Base-by-base conservation (phyloP, 2,329 filamentous ascomycete species). In the Hymenoscyphus occultus region DNA sequence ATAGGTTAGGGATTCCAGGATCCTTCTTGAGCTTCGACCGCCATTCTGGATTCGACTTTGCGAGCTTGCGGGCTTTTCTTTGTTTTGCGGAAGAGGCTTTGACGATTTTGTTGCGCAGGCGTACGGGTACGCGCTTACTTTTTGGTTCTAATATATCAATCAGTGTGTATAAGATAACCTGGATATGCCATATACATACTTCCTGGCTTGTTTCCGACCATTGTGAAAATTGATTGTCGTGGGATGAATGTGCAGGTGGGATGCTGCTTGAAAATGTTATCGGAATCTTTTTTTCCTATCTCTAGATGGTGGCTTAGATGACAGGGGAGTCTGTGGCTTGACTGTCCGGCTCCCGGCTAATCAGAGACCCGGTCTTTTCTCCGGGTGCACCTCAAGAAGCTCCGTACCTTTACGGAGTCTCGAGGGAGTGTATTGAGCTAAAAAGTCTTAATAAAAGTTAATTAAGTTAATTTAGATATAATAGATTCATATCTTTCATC, bases 1-100 rank as follows among this genome's bases (percentile, higher is more conserved):
- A 99, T 42, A 97, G 81, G 76, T 98, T 99, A 51, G 95, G 95
- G 68, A 99, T 97, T 59, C 95, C 95, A 31, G 94, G 95, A 74
- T 99, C 95, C 82, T 98, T 99, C 86, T 97, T 98, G 71, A 97
- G 77, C 78, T 93, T 91, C 66, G 92, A 93, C 72, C 91, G 88
- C 93, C 95, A 98, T 91, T 97, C 88, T 40, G 95, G 94, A 78
- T 97, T 97, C 86, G 96, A 93, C 82, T 97, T 97, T 64, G 90
- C 92, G 64, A 87, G 83, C 83, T 96, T 97, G 76, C 88, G 90
- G 69, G 88, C 82, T 80, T 99, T 99, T 76, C 89, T 88, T 80
- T 97, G 92, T 83, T 99, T 99, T 68, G 91, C 89, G 54, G 86
- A 86, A 62, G 93, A 92, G 28, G 91, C 89, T 80, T 99, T 99